Percentiles rank a stretch among this genome's conserved stretches.
phyloP scores from a whole-genome alignment of 805 yeast species.

The Yamadazyma philogaea region DNA sequence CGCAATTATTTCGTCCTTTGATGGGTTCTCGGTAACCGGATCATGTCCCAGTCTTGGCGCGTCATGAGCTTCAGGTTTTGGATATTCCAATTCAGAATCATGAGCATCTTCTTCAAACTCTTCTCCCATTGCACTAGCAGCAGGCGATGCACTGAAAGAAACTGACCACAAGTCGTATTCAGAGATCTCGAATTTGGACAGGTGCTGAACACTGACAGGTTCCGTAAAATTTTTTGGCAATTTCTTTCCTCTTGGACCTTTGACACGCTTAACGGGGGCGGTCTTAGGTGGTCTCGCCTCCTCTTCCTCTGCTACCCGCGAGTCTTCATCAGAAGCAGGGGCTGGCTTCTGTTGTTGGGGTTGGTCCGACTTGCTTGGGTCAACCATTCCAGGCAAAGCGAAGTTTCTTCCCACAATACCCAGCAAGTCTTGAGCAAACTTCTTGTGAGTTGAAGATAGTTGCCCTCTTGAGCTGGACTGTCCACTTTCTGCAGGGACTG shows the following conservation, averaged over 20 bases:
- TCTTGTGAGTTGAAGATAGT: conserved; percentile 36
- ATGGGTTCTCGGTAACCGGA: no score
- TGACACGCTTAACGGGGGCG: conserved; percentile 46
- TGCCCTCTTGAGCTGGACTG: conserved; percentile 13
- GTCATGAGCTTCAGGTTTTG: neutral
- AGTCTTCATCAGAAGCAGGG: conserved; percentile 10
- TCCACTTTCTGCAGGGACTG: neutral
- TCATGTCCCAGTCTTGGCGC: neutral
- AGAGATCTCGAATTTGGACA: conserved; percentile 30
- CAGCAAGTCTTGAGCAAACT: conserved; percentile 57
- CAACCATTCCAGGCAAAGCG: conserved; percentile 53
- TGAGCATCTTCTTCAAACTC: neutral
- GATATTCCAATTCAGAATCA: neutral
- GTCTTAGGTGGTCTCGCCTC: conserved; percentile 17
- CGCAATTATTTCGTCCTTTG: no score
- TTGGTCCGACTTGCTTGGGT: conserved; percentile 31
- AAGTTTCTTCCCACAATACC: conserved; percentile 54
- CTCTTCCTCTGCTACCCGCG: conserved; percentile 11
- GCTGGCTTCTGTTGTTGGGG: no score
- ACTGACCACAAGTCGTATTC: conserved; percentile 37
- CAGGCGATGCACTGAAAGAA: no score
- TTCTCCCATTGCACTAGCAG: no score
- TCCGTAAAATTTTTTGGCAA: conserved; percentile 57
- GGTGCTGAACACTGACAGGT: conserved; percentile 33
- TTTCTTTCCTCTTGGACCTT: conserved; percentile 72